Conservation (phyloP, 768 basidiomycete species). For the Lentinula detonsa region DNA sequence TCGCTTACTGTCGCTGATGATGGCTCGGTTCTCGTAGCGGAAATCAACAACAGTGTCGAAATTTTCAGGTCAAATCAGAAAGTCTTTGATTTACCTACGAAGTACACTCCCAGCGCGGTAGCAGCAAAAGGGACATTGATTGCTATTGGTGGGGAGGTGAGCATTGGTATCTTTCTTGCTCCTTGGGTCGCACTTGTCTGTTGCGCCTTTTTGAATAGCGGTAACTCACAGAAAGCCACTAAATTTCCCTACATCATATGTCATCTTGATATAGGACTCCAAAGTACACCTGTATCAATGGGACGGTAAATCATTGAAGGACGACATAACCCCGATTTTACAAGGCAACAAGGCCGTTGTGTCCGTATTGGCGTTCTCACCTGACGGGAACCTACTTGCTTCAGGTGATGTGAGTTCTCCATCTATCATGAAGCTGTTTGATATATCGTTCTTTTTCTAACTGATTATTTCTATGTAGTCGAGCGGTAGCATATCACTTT, state of each 20-base stretch:
- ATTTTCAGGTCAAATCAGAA: constrained; percentile 68
- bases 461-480: constrained; percentile 39
- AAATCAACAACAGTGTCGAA: constrained; percentile 47
- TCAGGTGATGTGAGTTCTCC: constrained; percentile 75
- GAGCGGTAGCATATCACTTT: constrained; percentile 74
- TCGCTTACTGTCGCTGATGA: constrained; percentile 54
- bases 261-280: constrained; percentile 42
- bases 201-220: background rate
- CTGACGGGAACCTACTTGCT: constrained; percentile 69
- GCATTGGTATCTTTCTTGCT: background rate
- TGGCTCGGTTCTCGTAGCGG: constrained; percentile 59
- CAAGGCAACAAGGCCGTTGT: constrained; percentile 69
- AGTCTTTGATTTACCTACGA: constrained; percentile 47
- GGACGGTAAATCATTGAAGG: constrained; percentile 58
- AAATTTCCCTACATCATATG: background rate
- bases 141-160: constrained; percentile 72
- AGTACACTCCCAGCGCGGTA: constrained; percentile 51
- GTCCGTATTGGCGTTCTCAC: constrained; percentile 73
- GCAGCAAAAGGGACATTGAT: constrained; percentile 46
- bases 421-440: background rate
- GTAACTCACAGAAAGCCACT: background rate
- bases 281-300: constrained; percentile 73
- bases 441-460: constrained; percentile 3
- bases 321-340: constrained; percentile 36
- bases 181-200: background rate